Conservation (phyloP, 208 protist genomes). For the Acanthamoeba pearcei region DNA sequence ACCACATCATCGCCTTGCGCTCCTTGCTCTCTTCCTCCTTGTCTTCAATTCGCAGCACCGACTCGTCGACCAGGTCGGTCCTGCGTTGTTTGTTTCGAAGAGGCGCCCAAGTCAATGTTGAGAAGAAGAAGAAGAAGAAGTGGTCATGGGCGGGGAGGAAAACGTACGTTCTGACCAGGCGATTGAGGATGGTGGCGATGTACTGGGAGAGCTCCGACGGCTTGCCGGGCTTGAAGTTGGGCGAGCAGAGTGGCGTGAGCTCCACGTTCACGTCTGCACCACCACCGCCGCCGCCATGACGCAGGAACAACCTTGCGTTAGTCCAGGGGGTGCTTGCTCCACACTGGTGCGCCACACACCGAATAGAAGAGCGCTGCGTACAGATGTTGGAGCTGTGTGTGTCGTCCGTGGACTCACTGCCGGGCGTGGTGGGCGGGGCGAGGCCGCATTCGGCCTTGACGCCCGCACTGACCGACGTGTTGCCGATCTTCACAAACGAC, state of each 20-base stretch:
- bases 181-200: constrained; percentile 73
- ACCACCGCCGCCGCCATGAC: background rate
- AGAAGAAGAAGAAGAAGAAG: background rate
- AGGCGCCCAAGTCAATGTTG: background rate
- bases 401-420: background rate
- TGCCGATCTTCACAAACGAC: constrained; percentile 82
- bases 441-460: constrained; percentile 78
- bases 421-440: background rate
- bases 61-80: background rate
- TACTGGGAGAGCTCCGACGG: constrained; percentile 77
- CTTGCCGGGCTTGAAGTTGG: constrained; percentile 71
- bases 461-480: constrained; percentile 79
- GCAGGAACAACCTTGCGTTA: no score
- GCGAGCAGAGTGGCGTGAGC: constrained; percentile 80
- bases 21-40: constrained; percentile 8
- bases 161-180: constrained; percentile 53
- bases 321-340: no score
- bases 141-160: background rate
- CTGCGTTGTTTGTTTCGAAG: background rate
- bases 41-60: constrained; percentile 51
- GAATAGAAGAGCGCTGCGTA: background rate
- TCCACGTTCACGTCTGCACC: constrained; percentile 82
- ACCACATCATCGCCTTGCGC: constrained; percentile 74
- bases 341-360: background rate
- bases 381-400: background rate